phyloP scores from a whole-genome alignment of 441 rosid genomes.

The Raphanus hybrid region DNA sequence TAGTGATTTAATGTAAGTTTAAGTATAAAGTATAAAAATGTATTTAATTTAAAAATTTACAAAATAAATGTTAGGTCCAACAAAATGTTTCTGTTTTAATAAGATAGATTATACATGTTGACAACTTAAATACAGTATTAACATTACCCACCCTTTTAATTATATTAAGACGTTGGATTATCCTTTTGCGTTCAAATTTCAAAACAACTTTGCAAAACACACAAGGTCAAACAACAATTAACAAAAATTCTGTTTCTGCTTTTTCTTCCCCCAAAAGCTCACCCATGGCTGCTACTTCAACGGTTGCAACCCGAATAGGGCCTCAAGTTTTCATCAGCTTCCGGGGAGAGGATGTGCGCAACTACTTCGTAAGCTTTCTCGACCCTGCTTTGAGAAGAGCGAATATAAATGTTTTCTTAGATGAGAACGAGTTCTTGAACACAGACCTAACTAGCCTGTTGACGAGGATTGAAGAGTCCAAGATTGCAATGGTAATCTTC shows the following conservation, averaged over 20 bases:
- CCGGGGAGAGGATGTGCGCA: constrained; percentile 16
- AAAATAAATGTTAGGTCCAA: no score
- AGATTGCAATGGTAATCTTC: no score
- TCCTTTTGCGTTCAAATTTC: not conserved
- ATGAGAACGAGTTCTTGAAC: not conserved
- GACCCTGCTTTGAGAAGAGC: not conserved
- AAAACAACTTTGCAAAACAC: not conserved
- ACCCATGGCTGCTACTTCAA: constrained; percentile 10
- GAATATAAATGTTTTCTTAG: constrained; percentile 17
- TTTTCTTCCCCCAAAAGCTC: not conserved
- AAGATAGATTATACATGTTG: no score
- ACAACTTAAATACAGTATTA: no score
- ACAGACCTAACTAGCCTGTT: no score
- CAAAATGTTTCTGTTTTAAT: no score
- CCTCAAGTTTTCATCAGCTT: constrained; percentile 32
- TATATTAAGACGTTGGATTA: not conserved
- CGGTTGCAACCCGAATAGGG: not conserved
- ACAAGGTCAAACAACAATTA: not conserved
- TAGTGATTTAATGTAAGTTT: no score
- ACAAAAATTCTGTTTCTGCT: not conserved
- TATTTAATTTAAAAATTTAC: no score
- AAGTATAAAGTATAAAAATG: no score
- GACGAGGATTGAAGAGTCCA: no score
- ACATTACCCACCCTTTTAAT: not conserved
- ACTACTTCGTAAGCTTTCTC: constrained; percentile 9